A percentile compares a stretch with the other conserved stretches of the same genome.
Evolutionary conservation across 75 land plant species (phyloP).

Genomic region (Cryptomeria japonica): DNA sequence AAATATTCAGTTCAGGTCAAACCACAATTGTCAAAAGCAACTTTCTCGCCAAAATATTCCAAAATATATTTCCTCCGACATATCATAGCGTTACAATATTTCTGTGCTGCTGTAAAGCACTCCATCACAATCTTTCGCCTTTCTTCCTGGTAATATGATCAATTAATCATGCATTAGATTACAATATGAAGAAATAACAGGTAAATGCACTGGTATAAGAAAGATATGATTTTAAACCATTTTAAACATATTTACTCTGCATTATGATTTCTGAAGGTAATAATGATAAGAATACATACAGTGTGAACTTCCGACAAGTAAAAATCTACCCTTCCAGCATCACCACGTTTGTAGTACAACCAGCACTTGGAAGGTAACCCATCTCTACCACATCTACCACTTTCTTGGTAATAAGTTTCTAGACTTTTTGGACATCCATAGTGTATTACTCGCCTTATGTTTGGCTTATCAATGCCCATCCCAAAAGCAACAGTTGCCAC

Average conservation of each 20-base stretch:
- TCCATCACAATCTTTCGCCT: slow-evolving; percentile 64
- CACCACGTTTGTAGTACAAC: slow-evolving; percentile 75
- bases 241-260: background rate
- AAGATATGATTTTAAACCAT: no score
- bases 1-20: slow-evolving; percentile 2
- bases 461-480: slow-evolving; percentile 94
- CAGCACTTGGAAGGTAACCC: slow-evolving; percentile 77
- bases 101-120: slow-evolving; percentile 67
- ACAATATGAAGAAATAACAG: background rate
- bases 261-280: background rate
- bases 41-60: slow-evolving; percentile 76
- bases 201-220: background rate
- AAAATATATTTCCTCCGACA: slow-evolving; percentile 73
- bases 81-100: slow-evolving; percentile 51
- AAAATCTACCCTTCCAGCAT: slow-evolving; percentile 71
- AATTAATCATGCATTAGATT: background rate
- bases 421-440: slow-evolving; percentile 94
- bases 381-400: slow-evolving; percentile 95
- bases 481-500: slow-evolving; percentile 97
- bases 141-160: slow-evolving; percentile 36
- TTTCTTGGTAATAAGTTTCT: slow-evolving; percentile 91
- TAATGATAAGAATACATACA: slow-evolving; percentile 27
- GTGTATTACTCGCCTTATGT: slow-evolving; percentile 82
- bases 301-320: slow-evolving; percentile 55
- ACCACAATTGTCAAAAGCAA: slow-evolving; percentile 57